Evolutionary conservation across 139 green algal species (phyloP).

Genomic region (Picochlorum sp.): DNA sequence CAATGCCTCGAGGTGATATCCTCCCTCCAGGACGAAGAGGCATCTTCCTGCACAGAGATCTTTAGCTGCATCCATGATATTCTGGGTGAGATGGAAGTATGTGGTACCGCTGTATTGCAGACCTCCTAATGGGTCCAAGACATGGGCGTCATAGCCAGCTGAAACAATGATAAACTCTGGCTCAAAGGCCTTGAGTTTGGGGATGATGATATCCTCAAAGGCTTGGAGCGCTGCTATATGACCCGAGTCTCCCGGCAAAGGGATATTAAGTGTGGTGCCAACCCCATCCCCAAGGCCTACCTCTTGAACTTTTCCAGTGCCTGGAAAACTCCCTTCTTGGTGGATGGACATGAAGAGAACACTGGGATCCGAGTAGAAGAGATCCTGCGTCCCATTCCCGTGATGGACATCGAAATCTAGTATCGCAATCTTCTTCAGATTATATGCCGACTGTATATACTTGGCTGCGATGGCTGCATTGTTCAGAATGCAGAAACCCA

Average conservation of each 20-base stretch:
- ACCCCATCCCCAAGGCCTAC: constrained; percentile 52
- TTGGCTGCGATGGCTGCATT: constrained; percentile 61
- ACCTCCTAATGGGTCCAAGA: constrained; percentile 68
- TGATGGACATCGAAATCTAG: constrained; percentile 88
- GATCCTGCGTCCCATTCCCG: constrained; percentile 72
- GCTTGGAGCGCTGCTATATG: constrained; percentile 48
- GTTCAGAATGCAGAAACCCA: constrained; percentile 83
- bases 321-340: constrained; percentile 37
- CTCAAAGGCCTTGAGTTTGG: constrained; percentile 56
- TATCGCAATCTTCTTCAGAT: constrained; percentile 56
- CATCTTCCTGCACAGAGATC: constrained; percentile 57
- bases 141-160: constrained; percentile 85
- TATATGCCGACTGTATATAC: constrained; percentile 38
- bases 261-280: constrained; percentile 73
- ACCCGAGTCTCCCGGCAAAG: constrained; percentile 60
- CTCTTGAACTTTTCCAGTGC: constrained; percentile 61
- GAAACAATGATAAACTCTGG: constrained; percentile 73
- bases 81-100: constrained; percentile 52
- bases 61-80: constrained; percentile 34
- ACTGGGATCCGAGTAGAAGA: constrained; percentile 63
- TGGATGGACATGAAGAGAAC: constrained; percentile 83
- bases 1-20: constrained; percentile 60
- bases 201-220: constrained; percentile 64
- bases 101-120: constrained; percentile 63
- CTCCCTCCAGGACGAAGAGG: constrained; percentile 83